phyloP scores from a whole-genome alignment of 2,329 filamentous ascomycete species.

The Neofusicoccum umdonicola region DNA sequence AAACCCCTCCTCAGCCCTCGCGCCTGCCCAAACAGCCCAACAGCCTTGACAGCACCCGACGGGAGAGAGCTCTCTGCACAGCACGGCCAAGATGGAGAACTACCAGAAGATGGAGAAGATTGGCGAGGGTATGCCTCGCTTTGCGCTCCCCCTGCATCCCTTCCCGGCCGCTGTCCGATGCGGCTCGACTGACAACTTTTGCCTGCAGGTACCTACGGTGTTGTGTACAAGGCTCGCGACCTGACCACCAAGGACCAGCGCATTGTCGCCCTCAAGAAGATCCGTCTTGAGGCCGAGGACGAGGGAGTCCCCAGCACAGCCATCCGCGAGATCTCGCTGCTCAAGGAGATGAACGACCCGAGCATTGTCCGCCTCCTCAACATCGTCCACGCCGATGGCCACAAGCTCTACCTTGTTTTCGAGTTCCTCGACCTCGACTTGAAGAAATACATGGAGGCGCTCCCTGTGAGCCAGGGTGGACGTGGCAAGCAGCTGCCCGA shows the following conservation, averaged over 20 bases:
- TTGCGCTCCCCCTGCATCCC: not conserved
- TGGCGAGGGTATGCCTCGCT: slow-evolving; percentile 68
- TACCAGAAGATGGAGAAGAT: slow-evolving; percentile 97
- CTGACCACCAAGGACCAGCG: slow-evolving; percentile 72
- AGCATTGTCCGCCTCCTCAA: slow-evolving; percentile 87
- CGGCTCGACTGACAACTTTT: slow-evolving; percentile 12
- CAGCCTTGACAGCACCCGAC: not conserved
- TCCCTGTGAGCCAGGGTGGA: slow-evolving; percentile 79
- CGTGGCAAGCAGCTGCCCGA: slow-evolving; percentile 82
- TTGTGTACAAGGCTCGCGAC: slow-evolving; percentile 92
- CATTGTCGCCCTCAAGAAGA: slow-evolving; percentile 93
- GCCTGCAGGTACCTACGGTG: slow-evolving; percentile 78
- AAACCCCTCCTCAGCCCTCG: slow-evolving; percentile 4
- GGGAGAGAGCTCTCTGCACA: not conserved
- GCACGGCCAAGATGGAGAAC: slow-evolving; percentile 71
- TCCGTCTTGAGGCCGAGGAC: slow-evolving; percentile 90
- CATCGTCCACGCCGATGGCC: slow-evolving; percentile 90
- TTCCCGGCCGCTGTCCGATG: not conserved
- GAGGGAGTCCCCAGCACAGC: slow-evolving; percentile 90
- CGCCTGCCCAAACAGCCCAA: not conserved
- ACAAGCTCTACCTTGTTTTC: slow-evolving; percentile 91
- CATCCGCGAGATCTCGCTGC: slow-evolving; percentile 88
- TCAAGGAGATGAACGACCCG: slow-evolving; percentile 91
- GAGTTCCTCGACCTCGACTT: slow-evolving; percentile 89
- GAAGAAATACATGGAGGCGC: slow-evolving; percentile 94